Evolutionary conservation across 2,329 filamentous ascomycete genomes (phyloP).

Genomic region (Didymella arachidicola): DNA sequence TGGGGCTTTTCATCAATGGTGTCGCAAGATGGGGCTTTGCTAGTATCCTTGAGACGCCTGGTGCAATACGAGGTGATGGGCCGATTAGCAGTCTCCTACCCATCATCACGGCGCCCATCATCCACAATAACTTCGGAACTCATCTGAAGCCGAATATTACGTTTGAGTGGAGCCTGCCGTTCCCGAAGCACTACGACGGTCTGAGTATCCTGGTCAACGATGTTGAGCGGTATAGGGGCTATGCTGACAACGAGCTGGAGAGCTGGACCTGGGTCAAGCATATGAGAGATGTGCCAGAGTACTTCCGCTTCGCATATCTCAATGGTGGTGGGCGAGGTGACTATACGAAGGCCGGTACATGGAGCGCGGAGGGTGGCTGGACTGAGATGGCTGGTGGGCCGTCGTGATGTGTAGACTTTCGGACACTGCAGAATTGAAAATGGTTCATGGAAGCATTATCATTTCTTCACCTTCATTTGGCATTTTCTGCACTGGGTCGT

Average conservation of each 20-base stretch:
- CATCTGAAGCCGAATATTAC: slow-evolving; percentile 63
- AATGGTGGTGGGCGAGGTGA: slow-evolving; percentile 70
- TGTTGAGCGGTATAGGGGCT: slow-evolving; percentile 71
- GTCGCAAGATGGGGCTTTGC: slow-evolving; percentile 95
- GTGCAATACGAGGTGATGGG: slow-evolving; percentile 67
- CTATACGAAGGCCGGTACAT: slow-evolving; percentile 78
- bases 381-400: slow-evolving; percentile 60
- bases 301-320: slow-evolving; percentile 80
- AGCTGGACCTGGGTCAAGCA: slow-evolving; percentile 68
- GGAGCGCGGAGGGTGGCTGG: slow-evolving; percentile 72
- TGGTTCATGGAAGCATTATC: no score
- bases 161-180: slow-evolving; percentile 64
- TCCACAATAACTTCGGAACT: slow-evolving; percentile 56
- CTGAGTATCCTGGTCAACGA: slow-evolving; percentile 85
- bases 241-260: slow-evolving; percentile 54
- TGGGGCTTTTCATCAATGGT: slow-evolving; percentile 94
- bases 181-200: slow-evolving; percentile 69
- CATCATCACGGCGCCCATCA: slow-evolving; percentile 48
- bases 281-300: slow-evolving; percentile 63
- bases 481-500: no score
- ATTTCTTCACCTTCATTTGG: no score
- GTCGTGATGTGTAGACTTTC: no score
- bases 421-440: no score
- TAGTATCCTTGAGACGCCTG: slow-evolving; percentile 82
- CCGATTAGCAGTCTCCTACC: slow-evolving; percentile 68